These are phyloP conservation scores for Aegilops bicornis DNA, from an alignment of 176 grass and related monocot species.

Conservation along the genomic window DNA sequence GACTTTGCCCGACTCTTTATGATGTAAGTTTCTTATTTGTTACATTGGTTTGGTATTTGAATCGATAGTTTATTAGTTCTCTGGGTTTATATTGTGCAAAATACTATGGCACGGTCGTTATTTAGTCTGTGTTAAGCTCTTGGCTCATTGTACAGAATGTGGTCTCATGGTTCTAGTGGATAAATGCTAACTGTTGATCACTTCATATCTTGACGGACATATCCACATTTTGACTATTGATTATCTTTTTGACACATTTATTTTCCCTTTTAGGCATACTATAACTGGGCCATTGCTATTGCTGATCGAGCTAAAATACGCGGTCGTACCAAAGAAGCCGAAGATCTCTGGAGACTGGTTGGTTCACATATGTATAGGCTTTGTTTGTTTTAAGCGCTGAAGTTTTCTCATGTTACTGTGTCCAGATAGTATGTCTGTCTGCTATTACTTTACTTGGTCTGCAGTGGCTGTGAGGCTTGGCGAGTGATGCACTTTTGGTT, in stretches of 20 bases:
- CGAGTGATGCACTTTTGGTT: not conserved
- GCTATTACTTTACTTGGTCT: constrained; percentile 15
- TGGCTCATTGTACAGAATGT: constrained; percentile 25
- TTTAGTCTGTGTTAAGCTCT: constrained; percentile 8
- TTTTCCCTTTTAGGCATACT: constrained; percentile 76
- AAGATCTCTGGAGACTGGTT: constrained; percentile 99
- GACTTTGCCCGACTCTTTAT: constrained; percentile 84
- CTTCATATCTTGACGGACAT: not conserved
- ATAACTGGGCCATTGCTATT: constrained; percentile 99
- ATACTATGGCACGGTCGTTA: not conserved
- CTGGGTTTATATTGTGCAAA: not conserved
- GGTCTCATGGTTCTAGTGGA: not conserved
- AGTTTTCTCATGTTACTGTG: not conserved
- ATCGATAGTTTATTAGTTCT: not conserved
- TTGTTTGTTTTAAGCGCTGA: not conserved
- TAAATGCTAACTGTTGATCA: not conserved
- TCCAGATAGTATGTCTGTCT: constrained; percentile 6
- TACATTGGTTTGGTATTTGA: not conserved
- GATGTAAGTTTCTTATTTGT: constrained; percentile 63
- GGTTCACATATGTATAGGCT: constrained; percentile 18
- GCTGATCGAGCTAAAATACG: constrained; percentile 99
- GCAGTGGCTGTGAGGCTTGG: not conserved
- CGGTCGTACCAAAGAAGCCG: constrained; percentile 96
- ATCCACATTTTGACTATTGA: constrained; percentile 5
- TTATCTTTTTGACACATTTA: not conserved